phyloP scores from a whole-genome alignment of 441 rosid genomes.

The Oxalis stricta region DNA sequence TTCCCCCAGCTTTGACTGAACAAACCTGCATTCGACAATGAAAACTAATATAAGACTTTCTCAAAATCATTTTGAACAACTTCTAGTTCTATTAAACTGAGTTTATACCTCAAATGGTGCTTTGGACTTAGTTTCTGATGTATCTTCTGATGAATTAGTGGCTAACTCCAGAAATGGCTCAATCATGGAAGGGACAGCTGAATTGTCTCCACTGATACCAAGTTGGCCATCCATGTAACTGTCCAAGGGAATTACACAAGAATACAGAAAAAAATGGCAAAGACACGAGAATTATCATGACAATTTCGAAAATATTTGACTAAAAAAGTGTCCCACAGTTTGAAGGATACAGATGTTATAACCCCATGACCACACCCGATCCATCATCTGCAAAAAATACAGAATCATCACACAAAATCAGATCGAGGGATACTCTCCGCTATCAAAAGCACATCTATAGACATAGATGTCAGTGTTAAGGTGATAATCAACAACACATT shows the following conservation, averaged over 20 bases:
- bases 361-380: slow-evolving; percentile 90
- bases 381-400: slow-evolving; percentile 73
- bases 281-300: background rate
- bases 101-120: slow-evolving; percentile 36
- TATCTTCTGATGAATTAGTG: slow-evolving; percentile 16
- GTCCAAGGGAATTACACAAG: slow-evolving; percentile 42
- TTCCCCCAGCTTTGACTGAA: slow-evolving; percentile 67
- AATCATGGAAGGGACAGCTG: slow-evolving; percentile 34
- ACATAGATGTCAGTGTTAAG: too few relatives aligned
- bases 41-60: background rate
- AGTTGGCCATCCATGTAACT: slow-evolving; percentile 77
- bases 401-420: slow-evolving; percentile 6
- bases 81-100: background rate
- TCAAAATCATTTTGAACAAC: background rate
- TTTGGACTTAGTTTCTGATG: slow-evolving; percentile 19
- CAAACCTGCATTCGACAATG: slow-evolving; percentile 27
- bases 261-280: slow-evolving; percentile 1
- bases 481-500: too few relatives aligned
- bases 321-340: background rate
- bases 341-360: slow-evolving; percentile 79
- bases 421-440: background rate
- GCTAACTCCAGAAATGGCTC: slow-evolving; percentile 26
- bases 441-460: too few relatives aligned
- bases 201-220: slow-evolving; percentile 47
- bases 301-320: background rate